phyloP scores from a whole-genome alignment of 1,284 basidiomycete species.

The Ganoderma lucidum region DNA sequence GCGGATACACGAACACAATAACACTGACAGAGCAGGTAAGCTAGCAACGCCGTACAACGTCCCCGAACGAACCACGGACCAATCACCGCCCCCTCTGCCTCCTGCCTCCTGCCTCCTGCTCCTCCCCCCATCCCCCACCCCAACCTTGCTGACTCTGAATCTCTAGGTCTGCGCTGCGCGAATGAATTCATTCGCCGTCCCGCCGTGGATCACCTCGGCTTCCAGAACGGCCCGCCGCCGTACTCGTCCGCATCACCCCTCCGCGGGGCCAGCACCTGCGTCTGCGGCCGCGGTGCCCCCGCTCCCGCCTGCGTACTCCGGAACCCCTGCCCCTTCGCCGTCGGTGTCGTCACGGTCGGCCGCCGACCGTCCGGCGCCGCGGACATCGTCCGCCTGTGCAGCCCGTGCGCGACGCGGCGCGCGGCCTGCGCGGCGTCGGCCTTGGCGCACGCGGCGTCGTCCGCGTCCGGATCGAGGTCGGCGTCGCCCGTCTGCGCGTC shows the following conservation, averaged over 20 bases:
- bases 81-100: not conserved
- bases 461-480: not conserved
- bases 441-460: not conserved
- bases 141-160: not conserved
- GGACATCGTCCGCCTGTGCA: conserved; percentile 26
- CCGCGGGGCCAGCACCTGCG: conserved; percentile 2
- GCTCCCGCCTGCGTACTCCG: conserved; percentile 20
- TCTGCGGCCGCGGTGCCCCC: not conserved
- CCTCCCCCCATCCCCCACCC: not conserved
- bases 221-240: conserved; percentile 29
- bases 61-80: not conserved
- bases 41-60: not conserved
- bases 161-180: not conserved
- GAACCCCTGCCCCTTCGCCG: conserved; percentile 24
- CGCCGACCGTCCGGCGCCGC: not conserved
- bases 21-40: not conserved
- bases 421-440: too few relatives aligned
- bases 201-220: conserved; percentile 25
- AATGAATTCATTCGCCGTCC: not conserved
- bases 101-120: not conserved
- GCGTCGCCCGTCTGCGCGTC: not conserved
- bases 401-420: not conserved
- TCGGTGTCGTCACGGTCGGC: not conserved
- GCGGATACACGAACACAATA: not conserved
- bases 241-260: conserved; percentile 21